Conservation (phyloP, 2,329 filamentous ascomycete genomes). For the Dactylonectria macrodidyma region DNA sequence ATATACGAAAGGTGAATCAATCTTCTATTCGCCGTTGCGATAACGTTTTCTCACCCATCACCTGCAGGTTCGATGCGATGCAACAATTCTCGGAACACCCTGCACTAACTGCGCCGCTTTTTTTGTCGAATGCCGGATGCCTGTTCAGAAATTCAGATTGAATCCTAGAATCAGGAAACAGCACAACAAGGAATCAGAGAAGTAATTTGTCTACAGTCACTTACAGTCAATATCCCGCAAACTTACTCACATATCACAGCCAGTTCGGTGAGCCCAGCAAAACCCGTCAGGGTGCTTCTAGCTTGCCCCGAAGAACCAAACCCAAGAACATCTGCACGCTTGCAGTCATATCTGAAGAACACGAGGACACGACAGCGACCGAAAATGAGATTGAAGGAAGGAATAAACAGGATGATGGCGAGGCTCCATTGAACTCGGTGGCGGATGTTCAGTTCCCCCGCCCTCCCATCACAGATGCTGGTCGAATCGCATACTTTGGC, state of each 20-base stretch:
- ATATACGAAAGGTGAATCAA: conserved; percentile 87
- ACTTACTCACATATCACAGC: conserved; percentile 59
- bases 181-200: conserved; percentile 75
- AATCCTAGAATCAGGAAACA: conserved; percentile 62
- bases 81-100: conserved; percentile 93
- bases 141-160: conserved; percentile 95
- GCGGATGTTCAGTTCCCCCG: conserved; percentile 98
- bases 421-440: conserved; percentile 84
- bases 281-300: too few relatives aligned
- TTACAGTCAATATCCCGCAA: conserved; percentile 14
- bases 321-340: conserved; percentile 44
- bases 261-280: conserved; percentile 61
- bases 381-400: conserved; percentile 78
- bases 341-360: conserved; percentile 73
- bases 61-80: conserved; percentile 92
- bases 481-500: conserved; percentile 92
- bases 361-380: too few relatives aligned
- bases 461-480: conserved; percentile 95
- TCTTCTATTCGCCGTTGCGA: conserved; percentile 35
- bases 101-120: conserved; percentile 99
- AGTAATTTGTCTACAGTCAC: conserved; percentile 62
- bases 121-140: conserved; percentile 97
- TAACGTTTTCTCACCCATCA: conserved; percentile 14
- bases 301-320: conserved; percentile 49
- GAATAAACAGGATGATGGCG: conserved; percentile 82